These are phyloP conservation scores for Poa annua DNA, from an alignment of 176 grass and related monocot genomes.

Conservation along the genomic window DNA sequence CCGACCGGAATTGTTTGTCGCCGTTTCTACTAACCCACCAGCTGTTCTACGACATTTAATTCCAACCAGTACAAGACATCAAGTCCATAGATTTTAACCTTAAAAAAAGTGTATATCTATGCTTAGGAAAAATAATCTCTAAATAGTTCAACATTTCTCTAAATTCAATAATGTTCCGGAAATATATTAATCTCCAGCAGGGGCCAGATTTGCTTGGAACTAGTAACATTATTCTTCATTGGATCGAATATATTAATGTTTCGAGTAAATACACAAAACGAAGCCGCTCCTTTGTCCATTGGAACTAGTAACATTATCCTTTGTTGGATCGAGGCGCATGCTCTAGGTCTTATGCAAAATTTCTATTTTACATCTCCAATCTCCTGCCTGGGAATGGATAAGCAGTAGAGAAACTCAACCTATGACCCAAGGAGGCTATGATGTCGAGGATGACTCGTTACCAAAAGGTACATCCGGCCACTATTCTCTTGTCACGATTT, in stretches of 20 bases:
- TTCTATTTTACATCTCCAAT: not conserved
- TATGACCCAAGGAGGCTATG: too few species aligned
- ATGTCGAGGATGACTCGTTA: too few species aligned
- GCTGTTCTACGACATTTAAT: too few species aligned
- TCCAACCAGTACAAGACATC: conserved; percentile 31
- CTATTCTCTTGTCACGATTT: too few species aligned
- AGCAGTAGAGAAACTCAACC: too few species aligned
- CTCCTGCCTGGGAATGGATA: too few species aligned
- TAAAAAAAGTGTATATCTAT: not conserved
- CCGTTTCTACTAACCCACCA: too few species aligned
- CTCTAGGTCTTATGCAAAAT: not conserved
- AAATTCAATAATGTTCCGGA: not conserved
- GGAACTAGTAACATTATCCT: not conserved
- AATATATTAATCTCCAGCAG: not conserved
- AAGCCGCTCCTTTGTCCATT: not conserved
- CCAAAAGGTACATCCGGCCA: too few species aligned
- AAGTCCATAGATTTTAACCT: conserved; percentile 6
- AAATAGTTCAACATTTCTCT: not conserved
- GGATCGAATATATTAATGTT: too few species aligned
- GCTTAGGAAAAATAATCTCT: not conserved
- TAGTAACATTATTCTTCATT: too few species aligned
- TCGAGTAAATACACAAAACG: not conserved
- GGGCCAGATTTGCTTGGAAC: too few species aligned
- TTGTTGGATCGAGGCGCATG: not conserved
- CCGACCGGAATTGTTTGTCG: too few species aligned